Percentiles rank a stretch among this genome's conserved stretches.
phyloP scores from a whole-genome alignment of 1,139 yeast genomes.

The Hemisphaericaspora subhashii region DNA sequence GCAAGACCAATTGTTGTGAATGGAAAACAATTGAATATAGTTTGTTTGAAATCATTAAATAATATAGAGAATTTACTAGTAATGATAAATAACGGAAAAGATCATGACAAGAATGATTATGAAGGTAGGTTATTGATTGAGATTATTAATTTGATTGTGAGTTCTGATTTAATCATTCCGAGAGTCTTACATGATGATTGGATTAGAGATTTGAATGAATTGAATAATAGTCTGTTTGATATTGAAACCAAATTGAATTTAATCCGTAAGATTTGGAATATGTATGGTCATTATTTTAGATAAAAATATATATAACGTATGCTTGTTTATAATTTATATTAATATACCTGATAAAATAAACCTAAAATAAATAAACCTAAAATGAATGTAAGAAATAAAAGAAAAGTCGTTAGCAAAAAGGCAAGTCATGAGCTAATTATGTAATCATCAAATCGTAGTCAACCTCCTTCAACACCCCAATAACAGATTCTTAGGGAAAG shows the following conservation, averaged over 20 bases:
- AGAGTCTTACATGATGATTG: constrained; percentile 46
- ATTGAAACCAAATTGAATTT: constrained; percentile 40
- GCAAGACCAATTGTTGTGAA: constrained; percentile 41
- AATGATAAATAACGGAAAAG: constrained; percentile 22
- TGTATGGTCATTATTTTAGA: constrained; percentile 45
- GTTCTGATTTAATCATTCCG: constrained; percentile 52
- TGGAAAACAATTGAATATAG: constrained; percentile 39
- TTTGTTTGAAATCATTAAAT: constrained; percentile 55
- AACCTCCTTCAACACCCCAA: constrained; percentile 17
- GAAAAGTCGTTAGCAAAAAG: neutral
- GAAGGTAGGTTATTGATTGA: constrained; percentile 62
- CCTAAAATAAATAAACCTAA: neutral
- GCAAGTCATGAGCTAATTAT: too few relatives aligned
- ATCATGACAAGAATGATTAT: constrained; percentile 9
- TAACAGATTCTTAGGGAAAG: constrained; percentile 50
- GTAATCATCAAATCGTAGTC: too few relatives aligned
- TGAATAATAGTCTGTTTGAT: constrained; percentile 33
- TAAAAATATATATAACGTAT: constrained; percentile 8
- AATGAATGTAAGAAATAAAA: neutral
- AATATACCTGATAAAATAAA: neutral
- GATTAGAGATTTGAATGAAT: constrained; percentile 56
- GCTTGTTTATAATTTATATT: neutral
- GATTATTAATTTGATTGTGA: constrained; percentile 50
- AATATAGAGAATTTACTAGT: constrained; percentile 56
- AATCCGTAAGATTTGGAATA: constrained; percentile 55